Conservation (phyloP, 768 basidiomycete genomes). For the Leccinum aurantiacum region DNA sequence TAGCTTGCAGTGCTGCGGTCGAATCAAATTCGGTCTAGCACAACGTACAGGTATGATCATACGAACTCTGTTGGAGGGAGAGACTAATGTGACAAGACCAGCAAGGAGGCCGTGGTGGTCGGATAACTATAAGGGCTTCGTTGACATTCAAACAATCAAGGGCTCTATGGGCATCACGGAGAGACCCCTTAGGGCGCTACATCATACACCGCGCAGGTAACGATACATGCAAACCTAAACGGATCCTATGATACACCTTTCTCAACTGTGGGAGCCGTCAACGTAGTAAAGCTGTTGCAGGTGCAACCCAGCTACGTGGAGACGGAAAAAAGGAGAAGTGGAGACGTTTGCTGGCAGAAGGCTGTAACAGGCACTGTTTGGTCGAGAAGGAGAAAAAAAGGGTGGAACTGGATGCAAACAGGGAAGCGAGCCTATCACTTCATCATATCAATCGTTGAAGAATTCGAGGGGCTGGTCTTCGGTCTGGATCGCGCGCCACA, state of each 20-base stretch:
- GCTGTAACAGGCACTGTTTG: slow-evolving; percentile 22
- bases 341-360: slow-evolving; percentile 9
- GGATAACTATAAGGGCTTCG: slow-evolving; percentile 1
- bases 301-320: slow-evolving; percentile 9
- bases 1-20: not conserved
- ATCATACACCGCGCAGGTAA: slow-evolving; percentile 1
- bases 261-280: slow-evolving; percentile 12
- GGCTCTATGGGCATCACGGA: slow-evolving; percentile 3
- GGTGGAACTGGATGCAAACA: not conserved
- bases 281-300: not conserved
- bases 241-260: not conserved
- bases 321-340: not conserved
- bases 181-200: not conserved
- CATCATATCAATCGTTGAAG: slow-evolving; percentile 26
- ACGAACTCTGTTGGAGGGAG: not conserved
- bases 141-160: slow-evolving; percentile 1
- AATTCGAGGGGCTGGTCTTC: slow-evolving; percentile 49
- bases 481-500: slow-evolving; percentile 67
- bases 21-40: not conserved
- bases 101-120: not conserved
- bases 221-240: slow-evolving; percentile 13
- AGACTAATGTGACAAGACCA: not conserved
- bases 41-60: slow-evolving; percentile 1
- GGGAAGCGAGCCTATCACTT: not conserved
- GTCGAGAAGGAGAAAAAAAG: slow-evolving; percentile 5